Evolutionary conservation across 768 basidiomycete genomes (phyloP).

Genomic region (Boletus eberwhitei): DNA sequence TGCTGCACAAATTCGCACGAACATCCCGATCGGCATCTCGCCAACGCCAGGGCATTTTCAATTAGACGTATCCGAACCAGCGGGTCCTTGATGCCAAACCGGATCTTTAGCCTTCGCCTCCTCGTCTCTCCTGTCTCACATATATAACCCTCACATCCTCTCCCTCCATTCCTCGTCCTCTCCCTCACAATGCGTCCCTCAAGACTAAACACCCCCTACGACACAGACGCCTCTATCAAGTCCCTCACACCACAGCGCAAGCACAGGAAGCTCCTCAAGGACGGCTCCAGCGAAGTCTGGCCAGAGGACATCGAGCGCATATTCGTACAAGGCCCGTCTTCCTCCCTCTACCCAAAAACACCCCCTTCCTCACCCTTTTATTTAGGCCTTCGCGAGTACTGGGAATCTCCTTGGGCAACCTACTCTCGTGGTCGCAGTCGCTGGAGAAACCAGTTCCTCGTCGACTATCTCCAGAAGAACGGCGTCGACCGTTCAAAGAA

Average conservation of each 20-base stretch:
- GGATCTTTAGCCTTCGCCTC: slow-evolving; percentile 47
- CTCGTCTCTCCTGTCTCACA: slow-evolving; percentile 22
- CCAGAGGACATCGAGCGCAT: slow-evolving; percentile 72
- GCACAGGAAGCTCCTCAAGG: slow-evolving; percentile 81
- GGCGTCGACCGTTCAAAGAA: slow-evolving; percentile 78
- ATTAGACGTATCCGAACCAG: slow-evolving; percentile 27
- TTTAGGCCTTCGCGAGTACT: slow-evolving; percentile 70
- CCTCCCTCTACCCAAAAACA: background rate
- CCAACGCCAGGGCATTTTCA: slow-evolving; percentile 30
- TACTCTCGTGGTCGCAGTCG: slow-evolving; percentile 76
- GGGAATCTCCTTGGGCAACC: slow-evolving; percentile 78
- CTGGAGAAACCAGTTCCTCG: slow-evolving; percentile 84
- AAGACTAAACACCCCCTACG: slow-evolving; percentile 19
- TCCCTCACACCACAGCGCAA: slow-evolving; percentile 68
- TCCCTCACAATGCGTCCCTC: slow-evolving; percentile 25
- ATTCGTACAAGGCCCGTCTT: slow-evolving; percentile 64
- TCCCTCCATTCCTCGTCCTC: slow-evolving; percentile 3
- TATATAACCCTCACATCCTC: slow-evolving; percentile 33
- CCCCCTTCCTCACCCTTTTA: slow-evolving; percentile 2
- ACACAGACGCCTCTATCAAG: slow-evolving; percentile 16
- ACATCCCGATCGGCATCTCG: slow-evolving; percentile 30
- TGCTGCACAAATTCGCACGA: slow-evolving; percentile 14
- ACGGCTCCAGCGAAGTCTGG: slow-evolving; percentile 78
- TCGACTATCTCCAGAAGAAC: slow-evolving; percentile 69
- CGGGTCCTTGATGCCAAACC: slow-evolving; percentile 29